A percentile compares a stretch with the other conserved stretches of the same genome.
Evolutionary conservation across 2,329 filamentous ascomycete genomes (phyloP).

Genomic region (Keithomyces neogunnii): DNA sequence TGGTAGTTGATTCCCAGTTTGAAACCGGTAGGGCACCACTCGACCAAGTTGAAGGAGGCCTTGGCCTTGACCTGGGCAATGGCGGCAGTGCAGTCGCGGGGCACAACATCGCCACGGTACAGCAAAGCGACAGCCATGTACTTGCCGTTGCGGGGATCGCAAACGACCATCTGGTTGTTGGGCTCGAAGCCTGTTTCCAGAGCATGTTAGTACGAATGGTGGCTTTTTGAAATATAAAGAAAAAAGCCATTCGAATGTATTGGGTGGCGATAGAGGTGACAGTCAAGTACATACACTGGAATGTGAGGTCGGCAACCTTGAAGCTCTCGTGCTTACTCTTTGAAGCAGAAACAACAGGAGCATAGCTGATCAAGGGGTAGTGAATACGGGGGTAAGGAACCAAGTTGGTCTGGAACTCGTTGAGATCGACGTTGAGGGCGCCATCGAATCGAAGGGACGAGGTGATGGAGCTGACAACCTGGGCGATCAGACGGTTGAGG

Average conservation of each 20-base stretch:
- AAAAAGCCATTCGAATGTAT: too few species aligned
- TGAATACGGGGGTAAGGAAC: conserved; percentile 67
- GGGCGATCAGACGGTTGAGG: conserved; percentile 64
- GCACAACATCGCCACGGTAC: conserved; percentile 64
- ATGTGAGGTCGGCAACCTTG: conserved; percentile 70
- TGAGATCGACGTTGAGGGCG: conserved; percentile 64
- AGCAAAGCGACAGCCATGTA: conserved; percentile 68
- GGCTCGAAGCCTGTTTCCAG: conserved; percentile 55
- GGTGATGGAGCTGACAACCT: conserved; percentile 68
- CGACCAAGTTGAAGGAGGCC: conserved; percentile 63
- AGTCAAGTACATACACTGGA: conserved; percentile 51
- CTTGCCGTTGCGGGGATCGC: conserved; percentile 65
- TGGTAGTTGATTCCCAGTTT: conserved; percentile 71
- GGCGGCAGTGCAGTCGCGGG: conserved; percentile 60
- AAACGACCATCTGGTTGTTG: conserved; percentile 73
- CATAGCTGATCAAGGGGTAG: conserved; percentile 66
- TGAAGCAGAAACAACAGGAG: conserved; percentile 60
- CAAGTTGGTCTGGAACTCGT: conserved; percentile 72
- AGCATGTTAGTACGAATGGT: conserved; percentile 16
- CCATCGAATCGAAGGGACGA: conserved; percentile 65
- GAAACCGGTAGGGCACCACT: conserved; percentile 70
- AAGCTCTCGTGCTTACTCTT: conserved; percentile 83
- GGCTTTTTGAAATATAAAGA: too few species aligned
- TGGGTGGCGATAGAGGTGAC: too few species aligned
- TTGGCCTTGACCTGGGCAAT: conserved; percentile 62